Percentiles rank a stretch among this genome's conserved stretches.
Evolutionary conservation across 164 flowering plant species (phyloP).

Genomic region (Houttuynia cordata): DNA sequence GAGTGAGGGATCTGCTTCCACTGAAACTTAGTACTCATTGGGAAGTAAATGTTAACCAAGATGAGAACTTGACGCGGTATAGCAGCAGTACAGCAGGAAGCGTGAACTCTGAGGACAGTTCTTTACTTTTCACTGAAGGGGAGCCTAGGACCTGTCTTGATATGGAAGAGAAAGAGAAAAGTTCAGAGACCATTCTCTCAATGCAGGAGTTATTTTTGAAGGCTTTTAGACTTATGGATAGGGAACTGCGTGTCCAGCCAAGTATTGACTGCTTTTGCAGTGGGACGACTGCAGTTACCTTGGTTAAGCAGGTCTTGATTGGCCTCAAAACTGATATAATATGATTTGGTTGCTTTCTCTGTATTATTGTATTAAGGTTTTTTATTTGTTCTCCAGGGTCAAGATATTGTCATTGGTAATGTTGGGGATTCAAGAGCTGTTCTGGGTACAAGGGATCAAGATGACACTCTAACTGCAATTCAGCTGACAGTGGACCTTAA

Average conservation of each 20-base stretch:
- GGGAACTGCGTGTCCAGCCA: conserved; percentile 59
- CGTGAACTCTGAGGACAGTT: conserved; percentile 47
- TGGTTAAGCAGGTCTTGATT: conserved; percentile 71
- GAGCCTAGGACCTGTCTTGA: conserved; percentile 42
- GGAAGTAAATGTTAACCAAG: conserved; percentile 54
- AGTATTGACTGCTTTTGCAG: conserved; percentile 85
- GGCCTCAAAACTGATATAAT: not conserved
- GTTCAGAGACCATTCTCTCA: conserved; percentile 46
- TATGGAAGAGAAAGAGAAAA: conserved; percentile 44
- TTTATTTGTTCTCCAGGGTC: conserved; percentile 52
- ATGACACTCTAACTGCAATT: conserved; percentile 56
- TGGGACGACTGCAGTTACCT: conserved; percentile 95
- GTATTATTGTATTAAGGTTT: not conserved
- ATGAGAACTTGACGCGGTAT: conserved; percentile 44
- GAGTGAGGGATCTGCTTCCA: conserved; percentile 93
- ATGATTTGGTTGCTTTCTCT: not conserved
- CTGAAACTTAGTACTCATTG: conserved; percentile 71
- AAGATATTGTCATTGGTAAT: conserved; percentile 79
- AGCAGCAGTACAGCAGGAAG: conserved; percentile 43
- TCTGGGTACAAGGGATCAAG: conserved; percentile 65
- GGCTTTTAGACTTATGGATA: conserved; percentile 88
- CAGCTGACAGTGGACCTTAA: conserved; percentile 98
- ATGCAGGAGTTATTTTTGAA: conserved; percentile 78
- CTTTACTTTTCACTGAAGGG: conserved; percentile 44
- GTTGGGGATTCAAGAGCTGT: conserved; percentile 97